phyloP scores from a whole-genome alignment of 495 filamentous ascomycete genomes.

The Cercophora samala region DNA sequence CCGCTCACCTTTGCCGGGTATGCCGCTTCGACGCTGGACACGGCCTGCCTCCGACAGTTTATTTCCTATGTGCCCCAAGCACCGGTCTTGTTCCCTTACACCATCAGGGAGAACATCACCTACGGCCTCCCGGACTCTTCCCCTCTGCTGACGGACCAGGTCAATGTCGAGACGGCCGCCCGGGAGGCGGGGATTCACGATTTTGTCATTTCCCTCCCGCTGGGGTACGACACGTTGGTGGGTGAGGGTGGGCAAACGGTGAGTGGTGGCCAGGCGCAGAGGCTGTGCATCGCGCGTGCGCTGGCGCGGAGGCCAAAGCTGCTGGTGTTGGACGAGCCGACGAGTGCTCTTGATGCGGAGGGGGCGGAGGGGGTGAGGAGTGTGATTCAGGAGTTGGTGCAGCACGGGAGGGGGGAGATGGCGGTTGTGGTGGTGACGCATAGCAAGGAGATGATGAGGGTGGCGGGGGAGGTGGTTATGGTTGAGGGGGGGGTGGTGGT shows the following conservation, averaged over 20 bases:
- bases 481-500: slow-evolving; percentile 65
- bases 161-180: slow-evolving; percentile 58
- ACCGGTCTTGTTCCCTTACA: slow-evolving; percentile 71
- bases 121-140: slow-evolving; percentile 62
- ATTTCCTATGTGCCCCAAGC: slow-evolving; percentile 76
- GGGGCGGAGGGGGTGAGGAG: slow-evolving; percentile 64
- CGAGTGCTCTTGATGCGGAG: slow-evolving; percentile 70
- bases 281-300: slow-evolving; percentile 78
- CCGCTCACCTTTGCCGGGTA: slow-evolving; percentile 55
- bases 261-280: slow-evolving; percentile 81
- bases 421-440: slow-evolving; percentile 76
- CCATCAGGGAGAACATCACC: slow-evolving; percentile 71
- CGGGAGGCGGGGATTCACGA: slow-evolving; percentile 70
- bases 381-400: slow-evolving; percentile 55
- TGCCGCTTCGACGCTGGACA: slow-evolving; percentile 57
- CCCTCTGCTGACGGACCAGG: slow-evolving; percentile 29
- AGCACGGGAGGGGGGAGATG: slow-evolving; percentile 30
- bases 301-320: slow-evolving; percentile 65
- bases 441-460: slow-evolving; percentile 74
- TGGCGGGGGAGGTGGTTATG: slow-evolving; percentile 67
- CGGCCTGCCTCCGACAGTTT: slow-evolving; percentile 59
- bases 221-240: slow-evolving; percentile 71
- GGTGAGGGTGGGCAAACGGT: slow-evolving; percentile 74
- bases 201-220: slow-evolving; percentile 69
- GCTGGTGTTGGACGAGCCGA: slow-evolving; percentile 85